Evolutionary conservation across 257 asterid species (phyloP).

Genomic region (Rhazya stricta): DNA sequence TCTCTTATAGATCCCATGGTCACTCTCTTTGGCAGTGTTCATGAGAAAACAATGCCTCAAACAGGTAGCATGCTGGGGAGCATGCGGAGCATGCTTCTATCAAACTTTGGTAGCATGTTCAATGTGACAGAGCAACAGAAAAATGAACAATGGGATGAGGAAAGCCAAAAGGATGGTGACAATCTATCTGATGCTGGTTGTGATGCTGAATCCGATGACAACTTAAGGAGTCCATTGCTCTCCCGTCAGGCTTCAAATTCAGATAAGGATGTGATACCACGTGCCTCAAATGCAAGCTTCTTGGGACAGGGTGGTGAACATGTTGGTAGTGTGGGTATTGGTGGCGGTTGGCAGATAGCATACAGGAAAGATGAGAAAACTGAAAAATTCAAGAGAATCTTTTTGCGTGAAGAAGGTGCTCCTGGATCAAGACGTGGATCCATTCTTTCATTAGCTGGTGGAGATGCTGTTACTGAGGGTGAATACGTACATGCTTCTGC

Average conservation of each 20-base stretch:
- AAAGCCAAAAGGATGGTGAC: constrained; percentile 47
- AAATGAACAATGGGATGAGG: constrained; percentile 73
- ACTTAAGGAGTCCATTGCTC: constrained; percentile 77
- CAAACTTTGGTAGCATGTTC: constrained; percentile 83
- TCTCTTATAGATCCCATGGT: constrained; percentile 78
- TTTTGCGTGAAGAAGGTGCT: constrained; percentile 71
- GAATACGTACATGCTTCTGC: constrained; percentile 83
- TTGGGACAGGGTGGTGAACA: constrained; percentile 38
- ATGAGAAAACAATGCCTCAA: constrained; percentile 60
- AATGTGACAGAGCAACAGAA: constrained; percentile 48
- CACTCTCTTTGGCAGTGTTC: constrained; percentile 86
- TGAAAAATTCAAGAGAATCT: constrained; percentile 69
- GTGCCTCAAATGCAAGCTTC: constrained; percentile 25
- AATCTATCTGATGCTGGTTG: constrained; percentile 39
- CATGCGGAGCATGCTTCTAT: constrained; percentile 79
- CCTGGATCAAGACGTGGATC: constrained; percentile 75
- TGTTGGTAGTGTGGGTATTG: constrained; percentile 64
- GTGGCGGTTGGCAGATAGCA: constrained; percentile 98
- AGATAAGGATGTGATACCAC: constrained; percentile 40
- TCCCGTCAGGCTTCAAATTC: constrained; percentile 46
- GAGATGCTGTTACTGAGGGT: constrained; percentile 42
- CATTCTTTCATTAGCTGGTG: constrained; percentile 51
- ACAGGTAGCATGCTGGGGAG: constrained; percentile 77
- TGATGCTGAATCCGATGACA: constrained; percentile 61
- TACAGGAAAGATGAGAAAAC: constrained; percentile 70